These are phyloP conservation scores for Basipetospora chlamydospora DNA, from an alignment of 2,329 filamentous ascomycete species.

Conservation along the genomic window DNA sequence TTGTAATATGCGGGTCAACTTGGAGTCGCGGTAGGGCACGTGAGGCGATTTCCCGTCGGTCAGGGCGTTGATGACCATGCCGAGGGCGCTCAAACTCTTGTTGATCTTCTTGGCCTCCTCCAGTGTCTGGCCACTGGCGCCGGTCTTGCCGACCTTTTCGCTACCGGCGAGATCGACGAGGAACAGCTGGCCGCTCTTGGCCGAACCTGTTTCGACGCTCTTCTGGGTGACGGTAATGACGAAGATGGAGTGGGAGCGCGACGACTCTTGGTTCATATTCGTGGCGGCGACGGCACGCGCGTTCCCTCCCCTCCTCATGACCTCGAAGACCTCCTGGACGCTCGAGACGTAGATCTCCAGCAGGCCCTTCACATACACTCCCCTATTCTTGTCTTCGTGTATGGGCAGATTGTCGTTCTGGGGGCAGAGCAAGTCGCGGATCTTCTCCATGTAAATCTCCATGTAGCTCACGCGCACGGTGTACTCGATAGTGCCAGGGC, in stretches of 20 bases:
- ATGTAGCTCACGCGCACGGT: conserved; percentile 98
- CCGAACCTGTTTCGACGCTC: conserved; percentile 89
- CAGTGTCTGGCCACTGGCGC: conserved; percentile 88
- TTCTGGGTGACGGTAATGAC: conserved; percentile 95
- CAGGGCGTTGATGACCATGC: conserved; percentile 97
- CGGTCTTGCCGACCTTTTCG: conserved; percentile 97
- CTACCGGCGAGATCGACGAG: conserved; percentile 95
- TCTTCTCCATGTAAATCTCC: conserved; percentile 99
- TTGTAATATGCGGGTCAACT: conserved; percentile 92
- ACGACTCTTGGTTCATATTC: conserved; percentile 99
- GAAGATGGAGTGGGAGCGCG: conserved; percentile 95
- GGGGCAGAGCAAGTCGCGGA: conserved; percentile 81
- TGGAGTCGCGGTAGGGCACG: conserved; percentile 93
- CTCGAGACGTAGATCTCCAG: conserved; percentile 92
- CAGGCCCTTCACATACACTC: conserved; percentile 92
- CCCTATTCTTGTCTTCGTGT: conserved; percentile 94
- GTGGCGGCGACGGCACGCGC: conserved; percentile 87
- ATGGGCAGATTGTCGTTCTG: conserved; percentile 93
- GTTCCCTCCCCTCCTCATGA: conserved; percentile 84
- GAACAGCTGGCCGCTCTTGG: conserved; percentile 93
- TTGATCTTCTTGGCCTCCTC: conserved; percentile 99
- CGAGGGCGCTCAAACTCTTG: conserved; percentile 94
- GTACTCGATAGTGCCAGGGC: conserved; percentile 88
- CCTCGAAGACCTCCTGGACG: conserved; percentile 90
- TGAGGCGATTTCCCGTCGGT: conserved; percentile 96